A percentile compares a stretch with the other conserved stretches of the same genome.
Evolutionary conservation across 2,329 filamentous ascomycete genomes (phyloP).

Genomic region (Pseudogymnoascus verrucosus): DNA sequence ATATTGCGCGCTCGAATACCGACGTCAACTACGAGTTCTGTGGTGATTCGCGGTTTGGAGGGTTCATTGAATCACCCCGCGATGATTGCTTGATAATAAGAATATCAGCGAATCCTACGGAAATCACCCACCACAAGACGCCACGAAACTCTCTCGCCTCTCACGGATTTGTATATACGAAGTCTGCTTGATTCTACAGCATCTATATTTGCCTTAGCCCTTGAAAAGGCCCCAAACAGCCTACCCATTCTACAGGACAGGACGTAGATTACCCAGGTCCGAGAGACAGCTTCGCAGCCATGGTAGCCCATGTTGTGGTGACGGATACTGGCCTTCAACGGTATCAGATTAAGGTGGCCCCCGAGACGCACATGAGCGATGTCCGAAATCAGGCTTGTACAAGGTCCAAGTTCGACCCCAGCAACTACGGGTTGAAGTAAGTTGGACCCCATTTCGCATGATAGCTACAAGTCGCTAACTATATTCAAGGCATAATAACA

Average conservation of each 20-base stretch:
- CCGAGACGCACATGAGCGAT: constrained; percentile 73
- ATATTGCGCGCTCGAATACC: not conserved
- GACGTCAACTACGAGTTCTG: not conserved
- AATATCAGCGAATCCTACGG: constrained; percentile 22
- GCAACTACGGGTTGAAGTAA: constrained; percentile 76
- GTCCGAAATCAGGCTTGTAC: constrained; percentile 80
- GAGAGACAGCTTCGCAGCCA: constrained; percentile 32
- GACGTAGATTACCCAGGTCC: not conserved
- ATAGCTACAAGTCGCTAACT: constrained; percentile 16
- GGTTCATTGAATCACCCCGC: constrained; percentile 20
- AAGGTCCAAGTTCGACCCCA: constrained; percentile 55
- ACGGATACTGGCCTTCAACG: constrained; percentile 72
- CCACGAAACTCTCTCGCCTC: not conserved
- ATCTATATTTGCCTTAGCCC: not conserved
- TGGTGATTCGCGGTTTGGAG: not conserved
- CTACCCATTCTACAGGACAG: not conserved
- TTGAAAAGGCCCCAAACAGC: not conserved
- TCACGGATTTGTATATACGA: constrained; percentile 1
- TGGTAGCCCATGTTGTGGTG: constrained; percentile 85
- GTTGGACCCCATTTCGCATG: constrained; percentile 15
- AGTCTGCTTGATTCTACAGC: not conserved
- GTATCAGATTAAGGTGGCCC: constrained; percentile 73
- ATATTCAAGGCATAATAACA: constrained; percentile 63
- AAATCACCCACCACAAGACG: constrained; percentile 13
- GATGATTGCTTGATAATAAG: constrained; percentile 20